Percentiles rank a stretch among this genome's conserved stretches.
These are phyloP conservation scores for Colletotrichum aenigma DNA, from an alignment of 2,329 filamentous ascomycete genomes.

Conservation along the genomic window DNA sequence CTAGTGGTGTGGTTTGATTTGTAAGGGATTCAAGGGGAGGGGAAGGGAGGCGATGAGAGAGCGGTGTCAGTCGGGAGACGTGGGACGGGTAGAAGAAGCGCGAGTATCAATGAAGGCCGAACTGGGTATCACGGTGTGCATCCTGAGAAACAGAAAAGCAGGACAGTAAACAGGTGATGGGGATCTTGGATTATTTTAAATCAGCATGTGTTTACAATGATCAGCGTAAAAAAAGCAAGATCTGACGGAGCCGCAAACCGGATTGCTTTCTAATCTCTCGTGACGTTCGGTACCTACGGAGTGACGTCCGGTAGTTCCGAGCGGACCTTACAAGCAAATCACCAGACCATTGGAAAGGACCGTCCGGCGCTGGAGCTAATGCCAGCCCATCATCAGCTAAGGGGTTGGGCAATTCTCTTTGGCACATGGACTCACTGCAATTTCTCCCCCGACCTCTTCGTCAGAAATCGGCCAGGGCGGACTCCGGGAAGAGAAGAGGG, in stretches of 20 bases:
- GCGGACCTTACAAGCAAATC: neutral
- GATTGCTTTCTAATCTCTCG: constrained; percentile 9
- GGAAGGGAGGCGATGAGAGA: neutral
- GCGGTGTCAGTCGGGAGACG: neutral
- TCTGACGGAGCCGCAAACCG: constrained; percentile 13
- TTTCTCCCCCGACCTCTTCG: neutral
- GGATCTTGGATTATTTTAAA: neutral
- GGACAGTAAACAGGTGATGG: neutral
- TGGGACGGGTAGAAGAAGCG: neutral
- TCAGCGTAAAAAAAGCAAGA: neutral
- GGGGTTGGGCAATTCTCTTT: neutral
- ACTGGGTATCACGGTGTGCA: neutral
- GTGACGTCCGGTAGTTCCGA: neutral
- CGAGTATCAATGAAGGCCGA: neutral
- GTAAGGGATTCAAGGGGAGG: neutral
- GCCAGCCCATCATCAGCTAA: constrained; percentile 6
- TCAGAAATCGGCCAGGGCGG: neutral
- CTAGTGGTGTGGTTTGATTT: neutral
- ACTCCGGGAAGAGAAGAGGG: neutral
- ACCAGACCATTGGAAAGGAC: neutral
- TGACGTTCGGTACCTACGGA: neutral
- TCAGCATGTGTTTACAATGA: neutral
- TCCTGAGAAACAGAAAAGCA: neutral
- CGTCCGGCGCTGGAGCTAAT: neutral
- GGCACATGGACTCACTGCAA: neutral